These are phyloP conservation scores for Knufia petricola DNA, from an alignment of 2,329 filamentous ascomycete genomes.

Conservation along the genomic window DNA sequence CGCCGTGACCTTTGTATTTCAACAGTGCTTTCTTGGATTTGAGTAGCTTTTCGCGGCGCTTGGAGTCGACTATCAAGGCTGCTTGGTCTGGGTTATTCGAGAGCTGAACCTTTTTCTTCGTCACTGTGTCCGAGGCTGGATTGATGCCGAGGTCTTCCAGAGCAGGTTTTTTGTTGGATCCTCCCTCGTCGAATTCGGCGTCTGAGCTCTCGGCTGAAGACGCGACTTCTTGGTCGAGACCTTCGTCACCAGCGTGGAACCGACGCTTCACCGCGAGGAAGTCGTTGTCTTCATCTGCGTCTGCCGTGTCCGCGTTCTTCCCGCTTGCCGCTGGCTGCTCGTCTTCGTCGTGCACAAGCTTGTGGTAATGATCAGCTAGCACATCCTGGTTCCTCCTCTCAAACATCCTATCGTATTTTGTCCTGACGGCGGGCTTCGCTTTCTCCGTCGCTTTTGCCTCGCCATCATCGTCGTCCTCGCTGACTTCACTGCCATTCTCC, in stretches of 20 bases:
- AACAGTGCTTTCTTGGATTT: constrained; percentile 89
- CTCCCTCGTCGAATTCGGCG: constrained; percentile 1
- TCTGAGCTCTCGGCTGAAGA: constrained; percentile 33
- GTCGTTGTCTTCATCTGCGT: constrained; percentile 61
- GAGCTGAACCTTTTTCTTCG: constrained; percentile 41
- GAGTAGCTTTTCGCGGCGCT: constrained; percentile 89
- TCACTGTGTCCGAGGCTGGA: constrained; percentile 17
- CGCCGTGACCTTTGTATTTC: constrained; percentile 78
- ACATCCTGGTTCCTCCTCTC: constrained; percentile 94
- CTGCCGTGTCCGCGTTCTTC: constrained; percentile 28
- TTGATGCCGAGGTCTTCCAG: constrained; percentile 26
- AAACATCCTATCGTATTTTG: constrained; percentile 97
- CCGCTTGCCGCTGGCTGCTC: constrained; percentile 21
- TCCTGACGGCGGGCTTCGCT: constrained; percentile 66
- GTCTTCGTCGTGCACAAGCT: constrained; percentile 59
- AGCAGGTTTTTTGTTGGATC: neutral
- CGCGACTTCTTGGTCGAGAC: constrained; percentile 30
- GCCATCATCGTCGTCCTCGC: constrained; percentile 38
- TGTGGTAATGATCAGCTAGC: constrained; percentile 84
- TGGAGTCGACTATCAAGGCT: constrained; percentile 78
- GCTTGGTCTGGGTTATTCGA: constrained; percentile 50
- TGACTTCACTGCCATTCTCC: constrained; percentile 48
- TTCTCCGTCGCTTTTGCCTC: constrained; percentile 43
- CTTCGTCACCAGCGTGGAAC: constrained; percentile 60
- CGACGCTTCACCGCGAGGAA: constrained; percentile 85